Evolutionary conservation across 2,329 filamentous ascomycete genomes (phyloP).

Genomic region (Atkinsonella hypoxylon): DNA sequence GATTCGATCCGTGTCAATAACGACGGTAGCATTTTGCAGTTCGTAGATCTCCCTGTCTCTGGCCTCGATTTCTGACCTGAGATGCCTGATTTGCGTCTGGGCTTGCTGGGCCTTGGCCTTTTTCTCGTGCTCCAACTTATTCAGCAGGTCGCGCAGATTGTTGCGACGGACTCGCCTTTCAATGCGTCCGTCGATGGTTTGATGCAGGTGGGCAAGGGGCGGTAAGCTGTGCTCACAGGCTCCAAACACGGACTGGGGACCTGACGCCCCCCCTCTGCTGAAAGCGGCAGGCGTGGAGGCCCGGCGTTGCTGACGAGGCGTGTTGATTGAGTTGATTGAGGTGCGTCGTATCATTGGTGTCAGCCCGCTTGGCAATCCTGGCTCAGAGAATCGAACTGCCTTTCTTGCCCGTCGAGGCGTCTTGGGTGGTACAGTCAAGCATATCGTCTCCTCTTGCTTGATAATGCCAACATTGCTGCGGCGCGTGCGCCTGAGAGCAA

Average conservation of each 20-base stretch:
- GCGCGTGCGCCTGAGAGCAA: conserved; percentile 43
- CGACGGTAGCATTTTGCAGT: conserved; percentile 36
- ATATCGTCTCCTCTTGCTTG: conserved; percentile 11
- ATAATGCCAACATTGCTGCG: conserved; percentile 27
- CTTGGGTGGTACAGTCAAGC: conserved; percentile 10
- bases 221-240: conserved; percentile 20
- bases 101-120: conserved; percentile 25
- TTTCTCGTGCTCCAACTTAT: conserved; percentile 36
- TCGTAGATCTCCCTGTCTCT: conserved; percentile 42
- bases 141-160: conserved; percentile 46
- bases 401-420: conserved; percentile 28
- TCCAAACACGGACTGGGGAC: conserved; percentile 7
- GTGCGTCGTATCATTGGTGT: conserved; percentile 47
- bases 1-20: conserved; percentile 34
- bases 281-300: conserved; percentile 29
- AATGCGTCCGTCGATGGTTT: conserved; percentile 44
- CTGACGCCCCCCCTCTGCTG: conserved; percentile 8
- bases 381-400: conserved; percentile 48
- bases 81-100: conserved; percentile 34
- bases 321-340: conserved; percentile 31
- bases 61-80: conserved; percentile 35
- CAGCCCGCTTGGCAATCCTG: conserved; percentile 40
- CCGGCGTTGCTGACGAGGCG: conserved; percentile 26
- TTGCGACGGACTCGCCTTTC: conserved; percentile 45
- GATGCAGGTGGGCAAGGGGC: conserved; percentile 29